Conservation (phyloP, 768 basidiomycete species). For the Nidula microcarpa region DNA sequence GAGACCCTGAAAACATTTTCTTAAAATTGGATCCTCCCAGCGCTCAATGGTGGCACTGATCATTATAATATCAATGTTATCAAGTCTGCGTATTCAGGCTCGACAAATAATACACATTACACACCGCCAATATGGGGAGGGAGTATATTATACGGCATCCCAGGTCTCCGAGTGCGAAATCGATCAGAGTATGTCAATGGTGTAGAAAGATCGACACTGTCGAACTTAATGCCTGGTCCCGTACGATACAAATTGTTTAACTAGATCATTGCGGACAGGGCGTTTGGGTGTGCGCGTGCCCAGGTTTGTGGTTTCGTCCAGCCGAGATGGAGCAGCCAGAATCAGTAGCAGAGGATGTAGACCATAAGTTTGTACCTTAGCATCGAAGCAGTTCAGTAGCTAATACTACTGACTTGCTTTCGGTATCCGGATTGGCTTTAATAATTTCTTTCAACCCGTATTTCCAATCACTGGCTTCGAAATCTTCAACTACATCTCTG, state of each 20-base stretch:
- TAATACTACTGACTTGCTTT: not conserved
- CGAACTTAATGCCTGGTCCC: slow-evolving; percentile 47
- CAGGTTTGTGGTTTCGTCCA: slow-evolving; percentile 40
- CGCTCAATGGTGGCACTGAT: slow-evolving; percentile 63
- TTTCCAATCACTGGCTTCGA: slow-evolving; percentile 47
- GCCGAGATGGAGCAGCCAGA: slow-evolving; percentile 22
- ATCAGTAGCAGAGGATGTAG: not conserved
- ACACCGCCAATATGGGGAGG: not conserved
- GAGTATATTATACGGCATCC: slow-evolving; percentile 41
- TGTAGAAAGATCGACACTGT: slow-evolving; percentile 46
- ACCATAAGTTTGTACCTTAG: not conserved
- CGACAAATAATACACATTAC: slow-evolving; percentile 7
- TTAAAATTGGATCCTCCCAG: slow-evolving; percentile 49
- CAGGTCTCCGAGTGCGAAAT: slow-evolving; percentile 60
- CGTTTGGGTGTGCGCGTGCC: slow-evolving; percentile 55
- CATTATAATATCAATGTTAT: not conserved
- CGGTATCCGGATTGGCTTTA: slow-evolving; percentile 39
- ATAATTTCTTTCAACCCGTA: slow-evolving; percentile 43
- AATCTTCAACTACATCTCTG: slow-evolving; percentile 43
- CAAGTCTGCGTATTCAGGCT: slow-evolving; percentile 3
- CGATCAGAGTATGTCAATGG: slow-evolving; percentile 61
- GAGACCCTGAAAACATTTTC: slow-evolving; percentile 47
- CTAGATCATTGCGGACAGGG: slow-evolving; percentile 33
- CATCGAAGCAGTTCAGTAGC: not conserved
- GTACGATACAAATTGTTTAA: slow-evolving; percentile 25